Evolutionary conservation across 2,329 filamentous ascomycete species (phyloP).

Genomic region (Ramichloridium luteum): DNA sequence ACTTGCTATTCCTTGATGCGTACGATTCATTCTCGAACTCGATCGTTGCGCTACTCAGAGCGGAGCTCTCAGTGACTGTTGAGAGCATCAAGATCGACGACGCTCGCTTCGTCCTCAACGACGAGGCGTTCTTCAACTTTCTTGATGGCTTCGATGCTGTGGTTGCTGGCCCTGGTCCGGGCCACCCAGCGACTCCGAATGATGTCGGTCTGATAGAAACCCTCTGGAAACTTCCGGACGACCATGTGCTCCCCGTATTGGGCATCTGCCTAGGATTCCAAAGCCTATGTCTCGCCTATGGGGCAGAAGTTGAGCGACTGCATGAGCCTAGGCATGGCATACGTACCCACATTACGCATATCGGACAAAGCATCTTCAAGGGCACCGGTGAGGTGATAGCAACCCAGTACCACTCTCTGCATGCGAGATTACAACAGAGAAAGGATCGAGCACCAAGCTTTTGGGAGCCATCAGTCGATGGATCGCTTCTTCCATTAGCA

Average conservation of each 20-base stretch:
- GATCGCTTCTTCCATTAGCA: slow-evolving; percentile 33
- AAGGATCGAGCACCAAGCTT: slow-evolving; percentile 26
- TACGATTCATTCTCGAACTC: slow-evolving; percentile 97
- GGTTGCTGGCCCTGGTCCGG: slow-evolving; percentile 82
- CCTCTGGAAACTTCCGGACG: slow-evolving; percentile 56
- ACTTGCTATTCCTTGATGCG: slow-evolving; percentile 77
- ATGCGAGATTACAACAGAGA: slow-evolving; percentile 32
- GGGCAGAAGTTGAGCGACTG: slow-evolving; percentile 53
- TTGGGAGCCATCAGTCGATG: slow-evolving; percentile 28
- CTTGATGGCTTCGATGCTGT: slow-evolving; percentile 62
- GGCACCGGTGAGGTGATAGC: slow-evolving; percentile 50
- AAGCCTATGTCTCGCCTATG: slow-evolving; percentile 58
- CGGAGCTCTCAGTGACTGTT: slow-evolving; percentile 49
- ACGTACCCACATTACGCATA: slow-evolving; percentile 54
- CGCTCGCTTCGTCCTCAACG: slow-evolving; percentile 23
- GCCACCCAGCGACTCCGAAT: slow-evolving; percentile 55
- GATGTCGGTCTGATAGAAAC: slow-evolving; percentile 74
- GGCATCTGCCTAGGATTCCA: slow-evolving; percentile 88
- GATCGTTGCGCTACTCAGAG: slow-evolving; percentile 69
- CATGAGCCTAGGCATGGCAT: slow-evolving; percentile 71
- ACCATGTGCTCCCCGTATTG: slow-evolving; percentile 58
- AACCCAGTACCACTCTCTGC: slow-evolving; percentile 63
- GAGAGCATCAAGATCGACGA: slow-evolving; percentile 55
- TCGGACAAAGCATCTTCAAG: slow-evolving; percentile 51
- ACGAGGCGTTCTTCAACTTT: slow-evolving; percentile 31